phyloP scores from a whole-genome alignment of 2,329 filamentous ascomycete genomes.

The Colletotrichum acutatum region DNA sequence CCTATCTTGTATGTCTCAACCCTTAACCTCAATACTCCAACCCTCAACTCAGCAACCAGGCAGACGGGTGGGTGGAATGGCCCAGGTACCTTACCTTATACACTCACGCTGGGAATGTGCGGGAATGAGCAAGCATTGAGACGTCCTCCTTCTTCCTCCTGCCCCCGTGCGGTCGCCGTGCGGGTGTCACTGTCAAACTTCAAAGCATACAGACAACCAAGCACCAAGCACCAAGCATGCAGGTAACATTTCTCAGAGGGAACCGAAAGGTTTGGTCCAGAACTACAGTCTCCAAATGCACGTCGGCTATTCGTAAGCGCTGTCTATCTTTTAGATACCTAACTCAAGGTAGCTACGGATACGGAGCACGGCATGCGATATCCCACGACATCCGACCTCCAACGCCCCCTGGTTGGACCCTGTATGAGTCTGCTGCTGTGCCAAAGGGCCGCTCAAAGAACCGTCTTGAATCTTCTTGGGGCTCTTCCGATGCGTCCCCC shows the following conservation, averaged over 20 bases:
- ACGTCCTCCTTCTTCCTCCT: background rate
- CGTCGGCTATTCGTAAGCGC: background rate
- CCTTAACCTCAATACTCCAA: no score
- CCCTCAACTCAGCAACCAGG: background rate
- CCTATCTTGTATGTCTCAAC: background rate
- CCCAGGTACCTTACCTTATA: background rate
- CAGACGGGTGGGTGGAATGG: background rate
- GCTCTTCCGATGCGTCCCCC: background rate
- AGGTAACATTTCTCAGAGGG: background rate
- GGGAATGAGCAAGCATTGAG: background rate
- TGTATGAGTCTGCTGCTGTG: background rate
- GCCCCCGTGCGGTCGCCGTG: background rate
- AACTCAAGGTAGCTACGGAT: background rate
- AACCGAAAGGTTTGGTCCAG: background rate
- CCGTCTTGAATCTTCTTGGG: background rate
- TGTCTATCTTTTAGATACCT: background rate
- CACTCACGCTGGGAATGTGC: background rate
- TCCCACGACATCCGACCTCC: background rate
- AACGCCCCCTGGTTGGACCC: background rate
- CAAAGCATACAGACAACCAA: background rate
- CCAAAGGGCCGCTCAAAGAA: background rate
- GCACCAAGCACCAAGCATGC: background rate
- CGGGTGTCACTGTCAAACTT: background rate
- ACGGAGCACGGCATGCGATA: background rate
- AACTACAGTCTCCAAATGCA: background rate